Conservation (phyloP, 1,284 basidiomycete genomes). For the Cutaneotrichosporon mucoides region DNA sequence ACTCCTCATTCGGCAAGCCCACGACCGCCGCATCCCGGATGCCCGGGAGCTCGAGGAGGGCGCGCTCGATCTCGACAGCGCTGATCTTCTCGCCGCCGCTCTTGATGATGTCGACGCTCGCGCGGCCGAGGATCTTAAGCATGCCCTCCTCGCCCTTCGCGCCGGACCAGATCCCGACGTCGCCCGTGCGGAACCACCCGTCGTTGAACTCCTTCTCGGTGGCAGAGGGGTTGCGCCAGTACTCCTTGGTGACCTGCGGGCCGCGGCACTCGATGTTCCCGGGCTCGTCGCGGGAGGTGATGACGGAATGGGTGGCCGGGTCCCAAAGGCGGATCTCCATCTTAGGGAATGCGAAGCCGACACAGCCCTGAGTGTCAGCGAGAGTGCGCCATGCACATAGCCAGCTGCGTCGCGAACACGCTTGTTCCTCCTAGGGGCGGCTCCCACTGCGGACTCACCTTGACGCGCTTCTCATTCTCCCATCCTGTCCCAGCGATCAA, state of each 20-base stretch:
- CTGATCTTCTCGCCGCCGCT: slow-evolving; percentile 45
- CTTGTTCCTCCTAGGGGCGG: too few species aligned
- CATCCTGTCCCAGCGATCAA: slow-evolving; percentile 43
- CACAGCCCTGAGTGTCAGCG: slow-evolving; percentile 28
- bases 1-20: slow-evolving; percentile 39
- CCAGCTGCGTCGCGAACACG: too few species aligned
- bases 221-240: slow-evolving; percentile 39
- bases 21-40: slow-evolving; percentile 44
- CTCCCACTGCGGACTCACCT: slow-evolving; percentile 17
- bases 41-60: slow-evolving; percentile 36
- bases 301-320: slow-evolving; percentile 14
- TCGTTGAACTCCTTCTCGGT: slow-evolving; percentile 36
- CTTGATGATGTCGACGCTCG: slow-evolving; percentile 40
- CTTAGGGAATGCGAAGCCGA: slow-evolving; percentile 36
- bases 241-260: slow-evolving; percentile 39
- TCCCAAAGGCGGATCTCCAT: slow-evolving; percentile 41
- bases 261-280: slow-evolving; percentile 43
- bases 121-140: slow-evolving; percentile 37
- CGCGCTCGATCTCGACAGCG: slow-evolving; percentile 44
- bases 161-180: slow-evolving; percentile 36
- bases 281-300: slow-evolving; percentile 22
- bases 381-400: too few species aligned
- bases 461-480: slow-evolving; percentile 33
- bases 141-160: slow-evolving; percentile 22
- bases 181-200: slow-evolving; percentile 48